Base-by-base conservation (phyloP, 495 filamentous ascomycete genomes). In the Parmelia sp. region DNA sequence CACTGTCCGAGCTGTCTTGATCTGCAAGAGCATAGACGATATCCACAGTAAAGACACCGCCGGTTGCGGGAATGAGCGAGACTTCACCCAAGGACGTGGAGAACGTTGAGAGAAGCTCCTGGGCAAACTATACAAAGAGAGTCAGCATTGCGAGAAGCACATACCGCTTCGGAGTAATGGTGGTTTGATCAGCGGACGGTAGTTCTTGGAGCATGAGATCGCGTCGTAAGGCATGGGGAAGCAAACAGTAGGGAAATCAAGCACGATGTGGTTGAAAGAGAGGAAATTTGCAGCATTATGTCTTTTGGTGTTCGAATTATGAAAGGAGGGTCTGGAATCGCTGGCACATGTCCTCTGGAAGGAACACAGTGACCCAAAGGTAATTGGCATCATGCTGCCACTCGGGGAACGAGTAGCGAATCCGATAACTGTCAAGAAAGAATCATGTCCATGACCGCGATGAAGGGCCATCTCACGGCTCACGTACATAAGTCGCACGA, bases 71-170 rank as follows among this genome's bases (percentile, higher is more conserved):
- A 47, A 93, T 82, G 0, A 98, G 85, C n/a, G 94, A 84, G 19
- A 98, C 88, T 74, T 97, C 93, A 55, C 93, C 92, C 0, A 98
- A 81, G 62, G 86, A 80, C 17, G 86, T 92, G 58, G 83, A 81
- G 79, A 98, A 98, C 10, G 94, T 98, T n/a, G 90, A 94, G 65
- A 98, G 87, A 60, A 98, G 90, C 76, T 98, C 94, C 84, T 98
- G 94, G 53, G 89, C 92, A 76, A 89, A 96, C 90, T 96, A 37
- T 36, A 36, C n/a, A 35, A 35, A 40, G 31, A 39, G 27, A 64
- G 59, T 25, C 35, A 37, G 29, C 0, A 19, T 25, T 61, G 23
- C 25, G 2, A 29, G 7, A 25, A 51, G 23, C 47, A 51, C 4
- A 23, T 49, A 25, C 23, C 12, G n/a, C 29, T 9, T 51, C 10